phyloP scores from a whole-genome alignment of 2,329 filamentous ascomycete genomes.

The Aureobasidium namibiae region DNA sequence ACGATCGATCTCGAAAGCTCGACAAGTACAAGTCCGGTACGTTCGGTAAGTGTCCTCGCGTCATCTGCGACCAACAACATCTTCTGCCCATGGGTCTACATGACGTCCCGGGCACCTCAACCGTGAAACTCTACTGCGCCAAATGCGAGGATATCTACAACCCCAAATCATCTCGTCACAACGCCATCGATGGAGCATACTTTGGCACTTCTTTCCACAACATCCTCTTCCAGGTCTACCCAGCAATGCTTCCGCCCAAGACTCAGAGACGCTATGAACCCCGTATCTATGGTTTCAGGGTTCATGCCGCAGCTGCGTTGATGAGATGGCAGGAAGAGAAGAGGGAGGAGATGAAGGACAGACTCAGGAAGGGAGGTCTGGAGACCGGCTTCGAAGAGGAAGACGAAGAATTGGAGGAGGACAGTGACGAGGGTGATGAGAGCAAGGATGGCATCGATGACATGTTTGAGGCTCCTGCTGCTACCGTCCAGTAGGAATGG shows the following conservation, averaged over 20 bases:
- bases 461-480: conserved; percentile 28
- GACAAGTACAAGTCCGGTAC: conserved; percentile 98
- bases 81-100: conserved; percentile 91
- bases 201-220: conserved; percentile 98
- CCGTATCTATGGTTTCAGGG: conserved; percentile 88
- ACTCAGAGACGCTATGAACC: conserved; percentile 79
- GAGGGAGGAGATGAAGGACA: conserved; percentile 71
- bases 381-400: conserved; percentile 74
- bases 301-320: conserved; percentile 81
- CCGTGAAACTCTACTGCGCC: conserved; percentile 94
- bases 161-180: conserved; percentile 93
- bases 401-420: conserved; percentile 49
- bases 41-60: conserved; percentile 95
- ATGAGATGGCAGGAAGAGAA: conserved; percentile 83
- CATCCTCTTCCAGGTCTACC: conserved; percentile 98
- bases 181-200: conserved; percentile 92
- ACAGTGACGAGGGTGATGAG: conserved; percentile 48
- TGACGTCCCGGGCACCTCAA: conserved; percentile 77
- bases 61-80: conserved; percentile 88
- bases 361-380: conserved; percentile 60
- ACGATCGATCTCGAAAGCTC: conserved; percentile 48
- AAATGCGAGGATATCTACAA: conserved; percentile 99
- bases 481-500: conserved; percentile 1
- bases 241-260: conserved; percentile 79
- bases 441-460: conserved; percentile 45